Evolutionary conservation across 371 early-diverging fungal species (phyloP), one percentile per base, ranked within the genome.

Genomic region (Rhizopus arrhizus): DNA sequence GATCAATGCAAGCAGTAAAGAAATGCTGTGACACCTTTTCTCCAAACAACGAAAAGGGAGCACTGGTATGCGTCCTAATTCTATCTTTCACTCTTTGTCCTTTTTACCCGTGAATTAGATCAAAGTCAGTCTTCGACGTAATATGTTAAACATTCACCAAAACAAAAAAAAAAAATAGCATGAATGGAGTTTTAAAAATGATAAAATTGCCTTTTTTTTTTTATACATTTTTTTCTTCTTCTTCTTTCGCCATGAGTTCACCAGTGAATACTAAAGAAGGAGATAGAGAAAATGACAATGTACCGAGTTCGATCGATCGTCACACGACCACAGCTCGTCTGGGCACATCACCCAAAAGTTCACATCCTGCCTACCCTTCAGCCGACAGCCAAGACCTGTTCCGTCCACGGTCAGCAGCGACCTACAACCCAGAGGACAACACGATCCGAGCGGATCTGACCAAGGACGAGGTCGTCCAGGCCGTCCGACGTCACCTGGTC

Each of bases 191-290:
- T 13, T 43, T 43, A 15, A 6, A 11, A 43, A 43, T n/a, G 43
- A 43, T n/a, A 4, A 13, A 43, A 43, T 43, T 13, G n/a, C 11
- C n/a, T 49, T 52, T 16, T 43, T 31, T 48, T 47, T 36, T n/a
- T n/a, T n/a, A n/a, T 53, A 40, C 12, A 57, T 61, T 61, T 41
- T 56, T 49, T 55, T 42, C 57, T 35, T 53, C 48, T 36, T 9
- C 11, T 49, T 16, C 36, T 45, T 54, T 34, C 38, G n/a, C 1
- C 9, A 78, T 78, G 78, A 67, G 71, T 59, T 78, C 78, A 33
- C 73, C 78, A 56, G 78, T 71, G 60, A 78, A 78, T 64, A 75
- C 78, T 29, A 78, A 78, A 50, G 70, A 70, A 38, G 62, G 72
- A 15, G 74, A 72, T 45, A 64, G 48, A 40, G 57, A 64, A 43